Base-by-base conservation (phyloP, 176 grass and related monocot genomes). In the Sorghum bicolor region DNA sequence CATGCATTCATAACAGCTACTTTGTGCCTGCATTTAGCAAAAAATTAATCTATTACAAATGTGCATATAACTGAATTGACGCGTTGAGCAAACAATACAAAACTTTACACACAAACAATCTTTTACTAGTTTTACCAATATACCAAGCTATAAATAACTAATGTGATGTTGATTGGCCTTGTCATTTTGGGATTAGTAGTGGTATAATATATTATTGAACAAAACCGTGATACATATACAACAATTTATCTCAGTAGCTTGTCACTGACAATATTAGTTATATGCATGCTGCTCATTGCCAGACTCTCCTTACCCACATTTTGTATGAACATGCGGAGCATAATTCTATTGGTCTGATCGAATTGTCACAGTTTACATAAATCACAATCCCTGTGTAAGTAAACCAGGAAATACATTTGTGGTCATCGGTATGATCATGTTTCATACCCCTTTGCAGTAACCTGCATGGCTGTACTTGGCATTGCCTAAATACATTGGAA, bases 401-500 rank as follows among this genome's bases (percentile, higher is more conserved):
- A 17, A 28, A 80, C 34, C 22, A 14, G 53, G 41, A 82, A 10
- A 28, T 44, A 12, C 31, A 32, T 32, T 67, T 83, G 68, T 8
- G 22, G 19, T 24, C 20, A 53, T 70, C 39, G 15, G 12, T 47
- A 61, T 26, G 22, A 67, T 14, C 36, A 58, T 82, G 52, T 67
- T 79, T 38, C 58, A 61, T 72, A 44, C 66, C 78, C n/a, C 43
- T 48, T 67, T 78, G 55, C 38, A 77, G 28, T 55, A 64, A 63
- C 11, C 24, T 66, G 40, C 57, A 86, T 9, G 12, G 43, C 34
- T 72, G 1, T 29, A 74, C 29, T 74, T 79, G 74, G 13, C 16
- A 20, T 17, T 77, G 47, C 31, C 57, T 63, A 78, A 45, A 78
- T 64, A 82, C 71, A 78, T 13, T 37, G 24, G 44, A 86, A 65